A percentile compares a stretch with the other conserved stretches of the same genome.
Conservation (phyloP, 1,284 basidiomycete species). For the Trametes sp. region DNA sequence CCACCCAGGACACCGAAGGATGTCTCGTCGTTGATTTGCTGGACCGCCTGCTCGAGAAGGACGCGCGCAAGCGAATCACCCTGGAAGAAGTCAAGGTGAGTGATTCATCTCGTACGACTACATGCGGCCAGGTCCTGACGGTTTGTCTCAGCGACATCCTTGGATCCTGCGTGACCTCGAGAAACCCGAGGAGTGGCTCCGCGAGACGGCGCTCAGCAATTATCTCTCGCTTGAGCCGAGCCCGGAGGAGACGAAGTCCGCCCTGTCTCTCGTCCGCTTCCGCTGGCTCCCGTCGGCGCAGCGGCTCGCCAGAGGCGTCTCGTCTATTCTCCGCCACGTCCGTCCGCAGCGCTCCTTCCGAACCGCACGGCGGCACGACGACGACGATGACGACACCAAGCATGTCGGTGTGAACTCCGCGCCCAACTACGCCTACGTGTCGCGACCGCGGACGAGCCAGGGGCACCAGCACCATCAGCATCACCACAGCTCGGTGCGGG, state of each 20-base stretch:
- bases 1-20: constrained; percentile 55
- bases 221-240: constrained; percentile 74
- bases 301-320: constrained; percentile 44
- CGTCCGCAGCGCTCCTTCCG: constrained; percentile 49
- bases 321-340: constrained; percentile 53
- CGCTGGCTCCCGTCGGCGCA: constrained; percentile 44
- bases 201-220: constrained; percentile 72
- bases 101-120: constrained; percentile 6
- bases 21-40: constrained; percentile 77
- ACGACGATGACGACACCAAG: constrained; percentile 38
- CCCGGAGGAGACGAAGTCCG: constrained; percentile 82
- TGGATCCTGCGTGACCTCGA: constrained; percentile 85
- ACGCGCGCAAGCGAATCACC: constrained; percentile 79
- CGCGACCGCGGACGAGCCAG: constrained; percentile 30
- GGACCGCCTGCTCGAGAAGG: constrained; percentile 84
- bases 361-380: constrained; percentile 34
- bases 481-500: constrained; percentile 27
- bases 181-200: constrained; percentile 81
- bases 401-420: constrained; percentile 43
- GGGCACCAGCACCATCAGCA: constrained; percentile 18
- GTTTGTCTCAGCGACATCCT: constrained; percentile 57
- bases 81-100: constrained; percentile 88
- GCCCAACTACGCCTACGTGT: constrained; percentile 31
- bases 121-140: constrained; percentile 12
- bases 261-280: constrained; percentile 71